These are phyloP conservation scores for Trichoderma pleuroti DNA, from an alignment of 2,329 filamentous ascomycete species.

Conservation along the genomic window DNA sequence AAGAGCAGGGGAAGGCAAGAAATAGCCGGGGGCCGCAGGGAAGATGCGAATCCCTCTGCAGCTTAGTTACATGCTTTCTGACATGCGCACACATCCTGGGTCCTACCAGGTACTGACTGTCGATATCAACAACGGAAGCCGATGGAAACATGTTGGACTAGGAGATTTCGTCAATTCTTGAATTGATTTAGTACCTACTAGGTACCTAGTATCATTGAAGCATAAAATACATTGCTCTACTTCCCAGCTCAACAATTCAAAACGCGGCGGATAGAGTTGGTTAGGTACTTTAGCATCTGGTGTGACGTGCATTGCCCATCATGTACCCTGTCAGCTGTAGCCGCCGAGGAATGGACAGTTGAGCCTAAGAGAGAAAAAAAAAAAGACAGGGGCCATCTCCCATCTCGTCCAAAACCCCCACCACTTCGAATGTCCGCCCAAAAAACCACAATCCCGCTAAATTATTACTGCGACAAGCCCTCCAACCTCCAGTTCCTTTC, in stretches of 20 bases:
- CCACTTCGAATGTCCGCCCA: background rate
- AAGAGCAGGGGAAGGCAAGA: background rate
- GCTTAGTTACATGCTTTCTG: background rate
- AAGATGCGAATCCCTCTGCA: background rate
- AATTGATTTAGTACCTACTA: background rate
- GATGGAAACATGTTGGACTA: background rate
- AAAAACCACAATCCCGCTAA: constrained; percentile 8
- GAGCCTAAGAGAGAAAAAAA: background rate
- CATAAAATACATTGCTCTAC: background rate
- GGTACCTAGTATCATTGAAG: background rate
- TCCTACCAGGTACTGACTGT: no score
- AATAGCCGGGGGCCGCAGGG: background rate
- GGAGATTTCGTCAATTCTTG: background rate
- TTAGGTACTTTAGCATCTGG: background rate
- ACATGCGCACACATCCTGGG: background rate
- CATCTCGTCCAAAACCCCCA: background rate
- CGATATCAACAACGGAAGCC: no score
- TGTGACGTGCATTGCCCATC: background rate
- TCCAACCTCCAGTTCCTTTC: background rate
- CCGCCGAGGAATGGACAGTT: background rate
- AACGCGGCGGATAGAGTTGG: background rate
- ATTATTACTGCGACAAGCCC: background rate
- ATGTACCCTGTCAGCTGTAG: background rate
- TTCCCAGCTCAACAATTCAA: background rate
- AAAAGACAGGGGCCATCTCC: background rate